Evolutionary conservation across 2,329 filamentous ascomycete genomes (phyloP), one percentile per base, ranked within the genome.

Genomic region (Remersonia thermophila): DNA sequence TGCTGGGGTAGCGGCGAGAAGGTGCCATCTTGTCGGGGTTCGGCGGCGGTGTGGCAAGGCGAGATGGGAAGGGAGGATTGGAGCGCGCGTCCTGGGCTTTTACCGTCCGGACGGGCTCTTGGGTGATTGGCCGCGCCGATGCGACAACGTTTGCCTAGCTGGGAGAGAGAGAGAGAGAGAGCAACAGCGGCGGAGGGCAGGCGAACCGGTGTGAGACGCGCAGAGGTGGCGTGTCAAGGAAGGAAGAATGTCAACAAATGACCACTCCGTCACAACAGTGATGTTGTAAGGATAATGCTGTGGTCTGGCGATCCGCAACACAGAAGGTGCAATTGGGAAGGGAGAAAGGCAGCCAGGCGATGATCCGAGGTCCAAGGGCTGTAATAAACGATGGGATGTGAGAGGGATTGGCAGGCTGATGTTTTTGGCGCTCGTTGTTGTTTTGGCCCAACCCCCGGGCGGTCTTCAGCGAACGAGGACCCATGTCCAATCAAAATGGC

Each of bases 1-100:
- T 82, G 57, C 37, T 47, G 71, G 53, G 55, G 52, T 54, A 56
- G 60, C 57, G 47, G 57, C 50, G 61, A 46, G 67, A 65, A 59
- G 67, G 66, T 46, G 65, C 63, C 69, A 72, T 73, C 54, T 42
- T 48, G 39, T 40, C 32, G 36, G 36, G 17, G 37, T 33, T 32
- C 27, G 16, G 33, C 29, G 51, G 44, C 47, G 46, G 52, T 47
- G 30, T 36, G 18, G 16, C 7, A 14, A 11, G 27, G 27, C 16
- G 33, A 2, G 14, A 18, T 18, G 14, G 36, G 25, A 32, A 26
- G 36, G 25, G 30, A 26, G 25, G 33, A 30, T 7, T 33, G 30
- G 12, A 14, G 36, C 30, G 36, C 33, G 27, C 27, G 30, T 23
- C 20, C 20, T 10, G 20, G 31, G 34, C 37, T 36, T 30, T 17